Base-by-base conservation (phyloP, 768 basidiomycete species). In the Cystoderma amianthinum region DNA sequence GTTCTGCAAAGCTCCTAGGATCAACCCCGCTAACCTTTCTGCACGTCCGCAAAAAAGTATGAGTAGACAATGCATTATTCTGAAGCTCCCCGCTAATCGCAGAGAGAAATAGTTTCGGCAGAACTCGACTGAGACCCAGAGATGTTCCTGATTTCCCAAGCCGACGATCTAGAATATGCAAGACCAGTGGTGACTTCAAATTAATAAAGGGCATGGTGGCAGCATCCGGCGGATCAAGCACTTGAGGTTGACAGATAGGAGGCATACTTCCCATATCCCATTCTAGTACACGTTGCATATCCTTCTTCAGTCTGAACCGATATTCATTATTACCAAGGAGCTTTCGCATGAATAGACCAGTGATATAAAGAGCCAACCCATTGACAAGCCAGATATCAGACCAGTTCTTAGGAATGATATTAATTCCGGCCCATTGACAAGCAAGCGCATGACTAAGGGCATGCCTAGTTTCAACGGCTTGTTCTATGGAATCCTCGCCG, bases 361-460 rank as follows among this genome's bases (percentile, higher is more conserved):
- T 85, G 55, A 98, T 85, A 56, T 97, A 93, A 12, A 93, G 70
- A 6, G 90, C 85, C 35, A 99, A 68, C 1, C 94, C 96, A 53
- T 95, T 92, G 43, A 94, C 82, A n/a, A 99, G 78, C 96, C 96
- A 99, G 18, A 82, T 77, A 60, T 99, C 96, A 10, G 91, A 85
- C 78, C 89, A 90, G 20, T 82, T 76, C 65, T 91, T 92, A 39
- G 85, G 93, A 43, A 92, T 82, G 53, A 99, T 91, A 61, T 97
- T 95, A 61, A 99, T 81, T 19, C 96, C 94, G 42, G 89, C 73
- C 96, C 96, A 99, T 61, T 99, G 96, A 48, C 82, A 89, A 5
- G 93, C 94, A 23, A 98, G 73, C 4, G 90, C 85, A 56, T 97
- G 90, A 19, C 82, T 74, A 36, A 99, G 73, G 21, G 80, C 72